Percentiles rank a stretch among this genome's conserved stretches.
phyloP scores from a whole-genome alignment of 2,329 filamentous ascomycete species.

The Xylariaceae sp. region DNA sequence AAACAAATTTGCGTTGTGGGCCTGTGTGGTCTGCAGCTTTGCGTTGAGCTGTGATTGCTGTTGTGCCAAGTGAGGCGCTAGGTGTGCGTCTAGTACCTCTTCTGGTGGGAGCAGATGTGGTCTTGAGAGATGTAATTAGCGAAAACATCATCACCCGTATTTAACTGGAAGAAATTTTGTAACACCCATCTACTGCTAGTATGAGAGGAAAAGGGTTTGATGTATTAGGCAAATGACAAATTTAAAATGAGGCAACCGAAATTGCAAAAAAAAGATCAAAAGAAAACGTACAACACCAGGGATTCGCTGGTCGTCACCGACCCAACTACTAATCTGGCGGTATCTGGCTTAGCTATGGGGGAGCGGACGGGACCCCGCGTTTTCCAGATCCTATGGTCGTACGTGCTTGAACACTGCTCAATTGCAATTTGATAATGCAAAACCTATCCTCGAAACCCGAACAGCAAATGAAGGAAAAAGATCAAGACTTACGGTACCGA shows the following conservation, averaged over 20 bases:
- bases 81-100: slow-evolving; percentile 61
- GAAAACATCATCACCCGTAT: too few species aligned
- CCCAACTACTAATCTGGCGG: slow-evolving; percentile 44
- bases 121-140: slow-evolving; percentile 34
- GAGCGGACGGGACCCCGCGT: slow-evolving; percentile 44
- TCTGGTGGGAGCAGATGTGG: slow-evolving; percentile 64
- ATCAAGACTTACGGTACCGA: slow-evolving; percentile 53
- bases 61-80: slow-evolving; percentile 57
- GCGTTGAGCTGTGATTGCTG: slow-evolving; percentile 65
- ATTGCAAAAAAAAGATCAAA: slow-evolving; percentile 12
- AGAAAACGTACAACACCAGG: slow-evolving; percentile 45
- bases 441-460: neutral
- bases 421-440: slow-evolving; percentile 31
- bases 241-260: neutral
- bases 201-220: neutral
- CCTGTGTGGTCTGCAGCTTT: slow-evolving; percentile 61
- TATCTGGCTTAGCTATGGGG: slow-evolving; percentile 43
- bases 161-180: too few species aligned
- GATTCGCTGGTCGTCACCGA: slow-evolving; percentile 46
- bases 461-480: neutral
- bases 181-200: too few species aligned
- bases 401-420: slow-evolving; percentile 25
- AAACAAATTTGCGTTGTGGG: slow-evolving; percentile 61
- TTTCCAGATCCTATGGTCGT: slow-evolving; percentile 43
- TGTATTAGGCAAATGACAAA: neutral